Evolutionary conservation across 305 asterid genomes (phyloP), one percentile per base, ranked within the genome.

Genomic region (Solanum chacoense): DNA sequence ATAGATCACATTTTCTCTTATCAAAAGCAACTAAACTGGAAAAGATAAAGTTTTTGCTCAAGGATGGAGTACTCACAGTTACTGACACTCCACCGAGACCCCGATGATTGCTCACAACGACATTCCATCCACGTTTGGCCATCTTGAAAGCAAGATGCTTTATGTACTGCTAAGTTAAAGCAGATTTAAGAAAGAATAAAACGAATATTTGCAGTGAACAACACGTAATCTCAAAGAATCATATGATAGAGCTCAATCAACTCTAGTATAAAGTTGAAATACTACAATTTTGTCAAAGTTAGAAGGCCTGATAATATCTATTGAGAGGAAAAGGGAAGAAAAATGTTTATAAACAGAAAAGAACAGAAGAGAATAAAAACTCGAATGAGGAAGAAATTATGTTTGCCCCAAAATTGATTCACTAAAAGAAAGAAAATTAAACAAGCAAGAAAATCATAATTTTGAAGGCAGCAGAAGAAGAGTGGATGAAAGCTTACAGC

Each of bases 61-160:
- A 59, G 91, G 84, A 42, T 71, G 78, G 88, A n/a, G 78, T 89
- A 93, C 98, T 92, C 92, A 97, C 99, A 78, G 99, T 97, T 83
- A 97, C 90, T 85, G 98, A 91, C 91, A 96, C 96, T 83, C 99
- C 98, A 22, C 98, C 99, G 83, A 96, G 98, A 71, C 98, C 99
- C 32, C 99, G 93, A 88, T 97, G 98, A 93, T 97, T 97, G 96
- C 94, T 91, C 89, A 96, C 97, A 79, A 96, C 98, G 84, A 95
- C 98, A 86, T 94, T 92, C 97, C 98, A 94, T 83, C 98, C 98
- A 81, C 87, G 89, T 84, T 91, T 91, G 90, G 97, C 98, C 92
- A 95, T 93, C 91, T 89, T 91, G 90, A 91, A 93, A 83, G 94
- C 94, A 90, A 95, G 90, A 93, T 97, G 99, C 92, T 94, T 96